Percentiles rank a stretch among this genome's conserved stretches.
Conservation (phyloP, 2,329 filamentous ascomycete genomes). For the Colletotrichum orbiculare region DNA sequence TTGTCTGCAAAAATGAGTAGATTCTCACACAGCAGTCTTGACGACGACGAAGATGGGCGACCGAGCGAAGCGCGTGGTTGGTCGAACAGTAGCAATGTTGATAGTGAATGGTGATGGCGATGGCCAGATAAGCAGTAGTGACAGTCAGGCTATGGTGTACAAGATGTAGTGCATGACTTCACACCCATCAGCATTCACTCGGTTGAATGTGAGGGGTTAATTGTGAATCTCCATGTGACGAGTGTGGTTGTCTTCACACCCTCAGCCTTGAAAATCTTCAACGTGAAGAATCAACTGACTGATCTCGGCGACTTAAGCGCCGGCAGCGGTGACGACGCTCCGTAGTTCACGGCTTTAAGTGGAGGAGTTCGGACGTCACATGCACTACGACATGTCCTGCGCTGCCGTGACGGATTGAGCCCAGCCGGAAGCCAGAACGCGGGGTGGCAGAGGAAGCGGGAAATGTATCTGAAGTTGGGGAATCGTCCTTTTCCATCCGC, state of each 20-base stretch:
- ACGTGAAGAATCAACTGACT: conserved; percentile 32
- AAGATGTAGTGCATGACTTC: conserved; percentile 3
- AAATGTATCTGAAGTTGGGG: too few species aligned
- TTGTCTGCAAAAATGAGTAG: too few species aligned
- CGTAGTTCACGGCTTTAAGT: conserved; percentile 28
- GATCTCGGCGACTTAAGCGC: conserved; percentile 7
- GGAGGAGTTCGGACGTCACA: conserved; percentile 36
- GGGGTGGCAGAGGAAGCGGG: conserved; percentile 15
- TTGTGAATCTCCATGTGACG: conserved; percentile 9
- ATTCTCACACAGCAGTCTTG: too few species aligned
- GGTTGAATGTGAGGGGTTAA: conserved; percentile 15
- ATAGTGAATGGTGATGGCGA: too few species aligned
- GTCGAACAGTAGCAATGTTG: too few species aligned
- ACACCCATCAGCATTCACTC: conserved; percentile 14
- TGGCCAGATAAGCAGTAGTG: too few species aligned
- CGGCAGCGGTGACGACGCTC: conserved; percentile 11
- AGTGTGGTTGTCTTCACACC: conserved; percentile 1
- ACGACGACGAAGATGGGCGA: too few species aligned
- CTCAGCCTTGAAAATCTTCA: conserved; percentile 2
- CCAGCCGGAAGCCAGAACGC: conserved; percentile 12
- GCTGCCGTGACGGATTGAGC: conserved; percentile 19
- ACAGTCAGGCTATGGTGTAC: background rate
- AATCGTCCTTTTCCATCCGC: too few species aligned
- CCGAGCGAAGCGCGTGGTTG: too few species aligned
- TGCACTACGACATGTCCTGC: conserved; percentile 23